These are phyloP conservation scores for Ulmus americana DNA, from an alignment of 331 rosid species.

Conservation along the genomic window DNA sequence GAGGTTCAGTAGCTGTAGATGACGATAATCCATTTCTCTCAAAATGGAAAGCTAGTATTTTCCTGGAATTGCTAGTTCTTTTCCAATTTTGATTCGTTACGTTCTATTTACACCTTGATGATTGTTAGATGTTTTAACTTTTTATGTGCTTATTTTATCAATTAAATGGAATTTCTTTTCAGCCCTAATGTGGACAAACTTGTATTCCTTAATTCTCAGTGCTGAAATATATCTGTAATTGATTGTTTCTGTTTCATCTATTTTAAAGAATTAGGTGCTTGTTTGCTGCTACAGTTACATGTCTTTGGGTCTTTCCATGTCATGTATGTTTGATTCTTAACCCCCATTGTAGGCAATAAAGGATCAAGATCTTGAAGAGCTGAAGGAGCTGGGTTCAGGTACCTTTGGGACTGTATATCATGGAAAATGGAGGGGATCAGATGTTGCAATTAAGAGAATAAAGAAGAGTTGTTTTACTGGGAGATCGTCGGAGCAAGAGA, in stretches of 20 bases:
- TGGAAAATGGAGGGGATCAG: slow-evolving; percentile 90
- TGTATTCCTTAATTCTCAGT: not conserved
- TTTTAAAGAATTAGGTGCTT: not conserved
- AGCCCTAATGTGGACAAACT: no score
- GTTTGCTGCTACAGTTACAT: slow-evolving; percentile 1
- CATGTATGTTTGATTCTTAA: slow-evolving; percentile 20
- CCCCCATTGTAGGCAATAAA: slow-evolving; percentile 52
- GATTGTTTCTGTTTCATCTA: not conserved
- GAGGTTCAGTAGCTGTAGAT: not conserved
- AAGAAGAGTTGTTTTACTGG: slow-evolving; percentile 85
- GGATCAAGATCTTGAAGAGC: slow-evolving; percentile 83
- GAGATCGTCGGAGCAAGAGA: slow-evolving; percentile 93
- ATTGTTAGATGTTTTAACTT: not conserved
- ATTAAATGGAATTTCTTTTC: not conserved
- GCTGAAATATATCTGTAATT: slow-evolving; percentile 2
- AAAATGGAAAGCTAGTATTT: not conserved
- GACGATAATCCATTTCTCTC: not conserved
- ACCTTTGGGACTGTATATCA: slow-evolving; percentile 90
- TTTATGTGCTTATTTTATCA: not conserved
- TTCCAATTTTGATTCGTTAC: not conserved
- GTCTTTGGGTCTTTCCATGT: not conserved
- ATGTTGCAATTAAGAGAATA: slow-evolving; percentile 86
- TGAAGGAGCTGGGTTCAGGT: slow-evolving; percentile 82
- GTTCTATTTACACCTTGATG: not conserved
- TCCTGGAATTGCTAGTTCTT: not conserved